These are phyloP conservation scores for Opeltia flavorubescens DNA, from an alignment of 495 filamentous ascomycete species.

Conservation along the genomic window DNA sequence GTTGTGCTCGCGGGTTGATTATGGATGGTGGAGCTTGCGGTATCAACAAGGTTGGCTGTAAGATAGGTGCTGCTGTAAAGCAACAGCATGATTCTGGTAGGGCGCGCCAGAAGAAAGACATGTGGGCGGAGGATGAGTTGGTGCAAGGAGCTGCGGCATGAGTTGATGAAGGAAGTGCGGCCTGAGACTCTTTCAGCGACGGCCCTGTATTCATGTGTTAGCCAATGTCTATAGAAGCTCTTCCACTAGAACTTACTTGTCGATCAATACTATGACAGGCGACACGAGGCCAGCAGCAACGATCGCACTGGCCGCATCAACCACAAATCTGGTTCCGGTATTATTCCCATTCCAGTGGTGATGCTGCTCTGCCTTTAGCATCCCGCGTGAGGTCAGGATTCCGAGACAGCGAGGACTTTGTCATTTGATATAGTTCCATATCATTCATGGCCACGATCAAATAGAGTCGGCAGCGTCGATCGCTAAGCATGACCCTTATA, in stretches of 20 bases:
- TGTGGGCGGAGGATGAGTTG: conserved; percentile 32
- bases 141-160: conserved; percentile 45
- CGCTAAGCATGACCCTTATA: not conserved
- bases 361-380: not conserved
- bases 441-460: not conserved
- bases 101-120: conserved; percentile 17
- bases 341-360: conserved; percentile 60
- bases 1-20: conserved; percentile 33
- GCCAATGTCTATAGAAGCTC: not conserved
- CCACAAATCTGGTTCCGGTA: conserved; percentile 49
- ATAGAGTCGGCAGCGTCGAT: not conserved
- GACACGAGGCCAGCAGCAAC: conserved; percentile 21
- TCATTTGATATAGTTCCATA: not conserved
- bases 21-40: conserved; percentile 40
- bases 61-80: conserved; percentile 23
- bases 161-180: conserved; percentile 23
- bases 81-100: conserved; percentile 20
- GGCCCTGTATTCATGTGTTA: conserved; percentile 12
- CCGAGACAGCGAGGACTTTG: not conserved
- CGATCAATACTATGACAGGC: conserved; percentile 23
- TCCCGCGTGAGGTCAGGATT: not conserved
- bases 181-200: conserved; percentile 21
- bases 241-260: conserved; percentile 16
- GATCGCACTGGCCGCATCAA: conserved; percentile 46
- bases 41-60: conserved; percentile 23